Evolutionary conservation across 345 rosid species (phyloP).

Genomic region (Abelmoschus esculentus): DNA sequence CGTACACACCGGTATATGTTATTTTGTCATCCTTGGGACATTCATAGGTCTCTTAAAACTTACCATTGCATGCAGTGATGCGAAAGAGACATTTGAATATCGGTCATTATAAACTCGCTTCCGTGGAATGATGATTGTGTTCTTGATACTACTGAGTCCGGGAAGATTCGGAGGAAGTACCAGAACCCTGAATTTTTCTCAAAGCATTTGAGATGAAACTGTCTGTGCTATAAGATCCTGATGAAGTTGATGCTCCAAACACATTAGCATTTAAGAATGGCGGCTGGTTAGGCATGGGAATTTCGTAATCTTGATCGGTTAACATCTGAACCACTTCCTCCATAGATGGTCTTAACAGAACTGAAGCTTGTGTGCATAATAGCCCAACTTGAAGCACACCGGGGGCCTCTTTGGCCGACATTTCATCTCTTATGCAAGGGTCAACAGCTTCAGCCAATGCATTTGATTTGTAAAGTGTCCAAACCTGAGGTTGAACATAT

Average conservation of each 20-base stretch:
- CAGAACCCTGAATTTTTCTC: conserved; percentile 16
- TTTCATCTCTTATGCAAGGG: conserved; percentile 22
- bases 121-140: background rate
- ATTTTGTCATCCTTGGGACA: background rate
- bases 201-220: conserved; percentile 24
- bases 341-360: conserved; percentile 43
- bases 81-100: background rate
- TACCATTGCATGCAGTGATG: background rate
- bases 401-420: conserved; percentile 24
- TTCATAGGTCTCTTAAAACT: background rate
- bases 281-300: conserved; percentile 40
- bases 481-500: conserved; percentile 30
- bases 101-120: background rate
- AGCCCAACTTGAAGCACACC: conserved; percentile 41
- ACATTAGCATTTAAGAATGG: conserved; percentile 35
- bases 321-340: conserved; percentile 32
- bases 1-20: too few relatives aligned
- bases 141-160: conserved; percentile 16
- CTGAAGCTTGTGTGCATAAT: conserved; percentile 44
- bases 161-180: conserved; percentile 26
- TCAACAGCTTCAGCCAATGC: conserved; percentile 31
- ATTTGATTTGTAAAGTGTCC: conserved; percentile 35
- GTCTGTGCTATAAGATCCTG: conserved; percentile 15
- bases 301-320: conserved; percentile 12
- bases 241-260: conserved; percentile 16